phyloP scores from a whole-genome alignment of 2,329 filamentous ascomycete species.

The Fusarium sp. region DNA sequence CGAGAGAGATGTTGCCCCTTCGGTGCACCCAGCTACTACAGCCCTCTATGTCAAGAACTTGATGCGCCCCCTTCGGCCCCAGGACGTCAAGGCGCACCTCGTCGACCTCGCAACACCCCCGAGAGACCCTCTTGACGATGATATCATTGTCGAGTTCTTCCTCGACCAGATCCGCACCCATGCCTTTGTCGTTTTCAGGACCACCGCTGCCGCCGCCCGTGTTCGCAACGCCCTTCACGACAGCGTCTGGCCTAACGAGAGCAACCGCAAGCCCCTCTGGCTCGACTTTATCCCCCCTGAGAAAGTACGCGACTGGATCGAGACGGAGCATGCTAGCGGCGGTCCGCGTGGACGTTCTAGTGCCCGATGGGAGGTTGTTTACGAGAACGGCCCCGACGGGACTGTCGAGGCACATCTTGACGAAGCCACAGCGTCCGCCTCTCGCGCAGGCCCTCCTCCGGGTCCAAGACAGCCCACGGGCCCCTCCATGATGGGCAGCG shows the following conservation, averaged over 20 bases:
- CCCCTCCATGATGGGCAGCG: constrained; percentile 38
- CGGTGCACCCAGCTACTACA: constrained; percentile 74
- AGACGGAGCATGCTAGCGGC: constrained; percentile 64
- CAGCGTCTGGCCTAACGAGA: constrained; percentile 85
- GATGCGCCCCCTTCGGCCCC: constrained; percentile 81
- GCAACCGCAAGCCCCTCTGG: constrained; percentile 81
- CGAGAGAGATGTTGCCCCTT: constrained; percentile 56
- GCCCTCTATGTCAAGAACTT: constrained; percentile 90
- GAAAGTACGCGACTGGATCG: constrained; percentile 76
- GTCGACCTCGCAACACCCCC: constrained; percentile 70
- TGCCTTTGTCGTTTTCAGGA: constrained; percentile 78
- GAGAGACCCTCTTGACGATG: constrained; percentile 58
- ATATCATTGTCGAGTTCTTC: constrained; percentile 71
- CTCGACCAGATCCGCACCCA: constrained; percentile 88
- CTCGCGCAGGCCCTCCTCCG: constrained; percentile 31
- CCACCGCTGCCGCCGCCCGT: constrained; percentile 73
- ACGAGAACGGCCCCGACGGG: constrained; percentile 65
- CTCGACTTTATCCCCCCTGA: constrained; percentile 88
- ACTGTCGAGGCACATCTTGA: constrained; percentile 63
- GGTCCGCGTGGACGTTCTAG: constrained; percentile 50
- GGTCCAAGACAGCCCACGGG: constrained; percentile 28
- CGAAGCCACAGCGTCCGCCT: constrained; percentile 35
- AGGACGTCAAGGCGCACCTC: constrained; percentile 72
- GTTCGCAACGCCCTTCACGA: constrained; percentile 80
- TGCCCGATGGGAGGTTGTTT: constrained; percentile 75